phyloP scores from a whole-genome alignment of 2,329 filamentous ascomycete genomes.

The Microcera coccophila region DNA sequence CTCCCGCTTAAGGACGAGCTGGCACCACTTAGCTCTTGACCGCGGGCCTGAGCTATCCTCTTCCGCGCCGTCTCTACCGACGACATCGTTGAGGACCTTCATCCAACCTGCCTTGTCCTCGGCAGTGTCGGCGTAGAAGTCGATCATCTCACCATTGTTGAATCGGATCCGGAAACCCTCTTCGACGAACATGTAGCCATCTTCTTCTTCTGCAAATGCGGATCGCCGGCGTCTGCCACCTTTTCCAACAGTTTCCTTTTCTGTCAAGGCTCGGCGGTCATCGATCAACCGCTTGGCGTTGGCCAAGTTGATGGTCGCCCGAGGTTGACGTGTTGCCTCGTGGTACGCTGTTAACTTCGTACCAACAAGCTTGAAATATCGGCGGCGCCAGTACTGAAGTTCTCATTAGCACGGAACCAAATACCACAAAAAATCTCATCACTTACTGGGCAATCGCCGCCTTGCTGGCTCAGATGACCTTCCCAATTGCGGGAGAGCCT shows the following conservation, averaged over 20 bases:
- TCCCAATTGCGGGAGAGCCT: constrained; percentile 75
- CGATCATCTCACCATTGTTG: constrained; percentile 95
- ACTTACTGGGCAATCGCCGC: constrained; percentile 94
- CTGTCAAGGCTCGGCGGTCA: constrained; percentile 76
- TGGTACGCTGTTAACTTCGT: constrained; percentile 93
- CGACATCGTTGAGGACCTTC: constrained; percentile 73
- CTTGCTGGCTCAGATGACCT: constrained; percentile 90
- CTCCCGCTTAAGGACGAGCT: constrained; percentile 62
- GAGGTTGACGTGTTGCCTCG: constrained; percentile 89
- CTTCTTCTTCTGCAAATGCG: constrained; percentile 95
- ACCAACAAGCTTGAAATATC: constrained; percentile 92
- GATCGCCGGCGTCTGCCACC: constrained; percentile 81
- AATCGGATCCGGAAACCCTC: constrained; percentile 98
- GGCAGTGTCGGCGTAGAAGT: constrained; percentile 91
- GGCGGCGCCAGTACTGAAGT: constrained; percentile 86
- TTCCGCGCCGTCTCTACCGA: constrained; percentile 52
- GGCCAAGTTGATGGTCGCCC: constrained; percentile 91
- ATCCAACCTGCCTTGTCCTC: constrained; percentile 94
- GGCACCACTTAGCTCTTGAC: constrained; percentile 60
- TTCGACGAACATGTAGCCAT: constrained; percentile 99
- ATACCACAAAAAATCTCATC: constrained; percentile 34
- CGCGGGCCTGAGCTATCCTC: constrained; percentile 42
- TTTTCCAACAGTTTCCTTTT: constrained; percentile 76
- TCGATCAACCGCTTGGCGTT: constrained; percentile 94
- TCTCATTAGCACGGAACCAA: constrained; percentile 35